phyloP scores from a whole-genome alignment of 148 eudicot species.

The Arbutus unedo region DNA sequence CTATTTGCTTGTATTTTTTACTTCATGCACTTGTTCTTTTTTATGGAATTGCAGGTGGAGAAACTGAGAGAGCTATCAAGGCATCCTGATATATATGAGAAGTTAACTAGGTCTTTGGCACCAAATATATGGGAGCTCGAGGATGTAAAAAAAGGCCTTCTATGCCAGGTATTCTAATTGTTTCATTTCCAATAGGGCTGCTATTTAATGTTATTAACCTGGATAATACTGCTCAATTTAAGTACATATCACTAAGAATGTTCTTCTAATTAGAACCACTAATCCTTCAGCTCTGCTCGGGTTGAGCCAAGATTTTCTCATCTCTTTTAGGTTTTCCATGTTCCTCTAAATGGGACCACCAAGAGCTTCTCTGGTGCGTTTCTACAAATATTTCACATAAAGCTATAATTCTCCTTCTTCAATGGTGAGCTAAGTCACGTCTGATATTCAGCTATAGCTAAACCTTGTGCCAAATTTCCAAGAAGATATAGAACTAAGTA shows the following conservation, averaged over 20 bases:
- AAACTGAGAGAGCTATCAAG: slow-evolving; percentile 69
- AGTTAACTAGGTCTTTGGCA: slow-evolving; percentile 79
- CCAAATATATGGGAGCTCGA: slow-evolving; percentile 99
- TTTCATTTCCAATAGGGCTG: slow-evolving; percentile 3
- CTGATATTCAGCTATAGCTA: background rate
- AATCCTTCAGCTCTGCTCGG: background rate
- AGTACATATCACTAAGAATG: background rate
- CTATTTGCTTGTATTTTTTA: background rate
- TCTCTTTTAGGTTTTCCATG: background rate
- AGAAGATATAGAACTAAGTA: background rate
- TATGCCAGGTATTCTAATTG: slow-evolving; percentile 72
- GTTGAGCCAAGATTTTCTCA: background rate
- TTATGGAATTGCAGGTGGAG: slow-evolving; percentile 52
- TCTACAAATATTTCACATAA: background rate
- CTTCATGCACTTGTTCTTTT: slow-evolving; percentile 8
- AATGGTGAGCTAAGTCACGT: background rate
- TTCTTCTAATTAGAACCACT: background rate
- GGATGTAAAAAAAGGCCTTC: slow-evolving; percentile 96
- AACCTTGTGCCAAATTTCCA: background rate
- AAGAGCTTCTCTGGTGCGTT: background rate
- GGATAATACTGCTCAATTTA: background rate
- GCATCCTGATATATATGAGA: slow-evolving; percentile 74
- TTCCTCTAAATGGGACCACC: background rate
- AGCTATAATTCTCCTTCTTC: background rate
- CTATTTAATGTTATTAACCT: background rate